These are phyloP conservation scores for Pseudognaphalium luteoalbum DNA, from an alignment of 129 eudicot species.

Conservation along the genomic window DNA sequence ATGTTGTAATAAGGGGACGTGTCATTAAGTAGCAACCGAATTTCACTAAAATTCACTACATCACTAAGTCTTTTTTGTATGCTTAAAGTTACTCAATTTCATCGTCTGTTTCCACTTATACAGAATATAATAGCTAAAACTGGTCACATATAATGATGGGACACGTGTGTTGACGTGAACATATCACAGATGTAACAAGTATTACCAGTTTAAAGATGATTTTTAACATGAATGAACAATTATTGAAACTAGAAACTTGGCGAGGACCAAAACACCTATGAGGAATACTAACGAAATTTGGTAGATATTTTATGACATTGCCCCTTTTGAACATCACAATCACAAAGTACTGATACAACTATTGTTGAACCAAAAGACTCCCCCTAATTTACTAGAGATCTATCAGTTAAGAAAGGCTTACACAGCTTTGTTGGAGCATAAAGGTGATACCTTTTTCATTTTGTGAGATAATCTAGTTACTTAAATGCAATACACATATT, in stretches of 20 bases:
- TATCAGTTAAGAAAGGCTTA: neutral
- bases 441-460: constrained; percentile 2
- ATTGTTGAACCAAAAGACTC: neutral
- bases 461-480: neutral
- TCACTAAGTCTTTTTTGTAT: neutral
- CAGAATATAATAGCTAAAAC: neutral
- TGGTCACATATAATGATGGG: neutral
- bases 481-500: constrained; percentile 3
- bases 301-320: too few species aligned
- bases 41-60: neutral
- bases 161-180: neutral
- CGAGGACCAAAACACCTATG: neutral
- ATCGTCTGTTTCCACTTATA: neutral
- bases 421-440: constrained; percentile 1
- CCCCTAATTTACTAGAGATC: constrained; percentile 3
- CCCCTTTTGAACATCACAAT: neutral
- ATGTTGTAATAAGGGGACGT: neutral
- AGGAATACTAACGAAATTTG: neutral
- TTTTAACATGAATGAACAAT: neutral
- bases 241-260: neutral
- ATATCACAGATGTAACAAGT: neutral
- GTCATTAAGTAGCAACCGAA: neutral
- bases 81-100: neutral
- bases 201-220: neutral
- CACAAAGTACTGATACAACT: neutral